Conservation (phyloP, 2,329 filamentous ascomycete genomes). For the Penicillium sp. region DNA sequence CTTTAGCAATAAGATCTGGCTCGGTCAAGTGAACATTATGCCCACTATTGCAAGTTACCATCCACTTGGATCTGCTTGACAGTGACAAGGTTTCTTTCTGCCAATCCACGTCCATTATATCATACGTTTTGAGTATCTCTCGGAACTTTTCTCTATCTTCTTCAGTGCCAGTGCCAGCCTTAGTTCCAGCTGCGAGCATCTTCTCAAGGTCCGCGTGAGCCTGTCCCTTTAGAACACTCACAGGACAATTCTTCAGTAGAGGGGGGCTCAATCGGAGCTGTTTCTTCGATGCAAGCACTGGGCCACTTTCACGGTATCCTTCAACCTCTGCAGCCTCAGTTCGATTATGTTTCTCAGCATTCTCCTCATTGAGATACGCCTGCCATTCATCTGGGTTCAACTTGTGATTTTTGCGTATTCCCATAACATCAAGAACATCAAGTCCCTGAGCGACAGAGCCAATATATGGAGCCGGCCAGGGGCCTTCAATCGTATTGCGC, state of each 20-base stretch:
- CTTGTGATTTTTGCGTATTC: neutral
- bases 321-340: slow-evolving; percentile 13
- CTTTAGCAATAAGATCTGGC: slow-evolving; percentile 16
- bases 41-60: slow-evolving; percentile 13
- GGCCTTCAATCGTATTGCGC: slow-evolving; percentile 9
- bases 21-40: slow-evolving; percentile 18
- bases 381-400: slow-evolving; percentile 16
- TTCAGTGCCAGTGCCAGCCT: slow-evolving; percentile 19
- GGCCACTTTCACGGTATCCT: slow-evolving; percentile 11
- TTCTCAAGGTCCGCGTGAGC: slow-evolving; percentile 18
- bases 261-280: slow-evolving; percentile 20
- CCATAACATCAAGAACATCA: neutral
- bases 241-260: slow-evolving; percentile 18
- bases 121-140: slow-evolving; percentile 13
- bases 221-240: slow-evolving; percentile 26
- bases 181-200: slow-evolving; percentile 19
- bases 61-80: slow-evolving; percentile 15
- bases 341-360: slow-evolving; percentile 13
- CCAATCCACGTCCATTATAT: slow-evolving; percentile 13
- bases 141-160: slow-evolving; percentile 16
- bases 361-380: slow-evolving; percentile 14
- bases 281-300: slow-evolving; percentile 14
- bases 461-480: slow-evolving; percentile 5
- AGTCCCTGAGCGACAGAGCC: neutral
- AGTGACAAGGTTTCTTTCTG: slow-evolving; percentile 17